These are phyloP conservation scores for Eremothecium gossypii DNA, from an alignment of 1,139 yeast genomes.

Conservation along the genomic window DNA sequence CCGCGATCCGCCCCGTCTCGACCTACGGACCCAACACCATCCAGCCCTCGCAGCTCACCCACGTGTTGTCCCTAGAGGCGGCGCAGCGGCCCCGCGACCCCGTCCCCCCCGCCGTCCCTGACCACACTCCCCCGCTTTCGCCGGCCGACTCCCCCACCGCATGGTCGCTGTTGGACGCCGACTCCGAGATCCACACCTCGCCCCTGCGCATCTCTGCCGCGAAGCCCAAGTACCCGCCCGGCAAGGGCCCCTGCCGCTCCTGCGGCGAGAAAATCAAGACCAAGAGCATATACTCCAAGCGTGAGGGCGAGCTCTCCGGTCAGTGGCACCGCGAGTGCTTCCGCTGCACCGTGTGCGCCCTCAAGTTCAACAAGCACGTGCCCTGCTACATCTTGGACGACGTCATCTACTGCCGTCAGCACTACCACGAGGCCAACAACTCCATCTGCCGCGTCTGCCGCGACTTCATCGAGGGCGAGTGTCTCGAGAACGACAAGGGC, in stretches of 20 bases:
- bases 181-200: constrained; percentile 2
- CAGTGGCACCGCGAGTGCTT: constrained; percentile 93
- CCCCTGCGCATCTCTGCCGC: constrained; percentile 1
- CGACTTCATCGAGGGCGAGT: constrained; percentile 79
- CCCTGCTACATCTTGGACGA: constrained; percentile 77
- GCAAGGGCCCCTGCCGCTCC: constrained; percentile 64
- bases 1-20: not conserved
- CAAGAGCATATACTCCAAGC: constrained; percentile 59
- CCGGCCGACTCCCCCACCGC: not conserved
- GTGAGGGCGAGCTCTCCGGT: constrained; percentile 74
- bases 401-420: constrained; percentile 69
- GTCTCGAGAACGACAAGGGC: constrained; percentile 64
- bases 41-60: not conserved
- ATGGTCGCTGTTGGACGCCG: not conserved
- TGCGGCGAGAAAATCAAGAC: constrained; percentile 40
- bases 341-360: constrained; percentile 55
- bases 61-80: not conserved
- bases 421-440: constrained; percentile 70
- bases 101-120: not conserved
- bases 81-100: not conserved
- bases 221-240: constrained; percentile 38
- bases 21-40: not conserved
- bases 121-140: not conserved
- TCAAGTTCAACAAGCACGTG: constrained; percentile 47
- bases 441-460: constrained; percentile 67